These are phyloP conservation scores for Russula sp. DNA, from an alignment of 768 basidiomycete genomes.

Conservation along the genomic window DNA sequence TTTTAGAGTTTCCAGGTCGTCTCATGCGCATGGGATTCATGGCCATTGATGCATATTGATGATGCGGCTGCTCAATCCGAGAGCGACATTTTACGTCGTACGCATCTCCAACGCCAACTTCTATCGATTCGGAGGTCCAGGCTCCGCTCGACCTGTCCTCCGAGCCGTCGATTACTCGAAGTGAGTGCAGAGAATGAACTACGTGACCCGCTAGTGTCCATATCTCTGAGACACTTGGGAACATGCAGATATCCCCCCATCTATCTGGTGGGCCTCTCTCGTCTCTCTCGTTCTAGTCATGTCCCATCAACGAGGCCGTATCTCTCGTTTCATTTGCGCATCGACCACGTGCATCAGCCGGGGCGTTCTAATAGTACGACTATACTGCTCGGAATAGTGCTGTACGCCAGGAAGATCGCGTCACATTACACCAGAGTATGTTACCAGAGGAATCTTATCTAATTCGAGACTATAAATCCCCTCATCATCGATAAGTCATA, in stretches of 20 bases:
- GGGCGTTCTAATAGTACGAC: conserved; percentile 90
- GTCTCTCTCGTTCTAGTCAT: too few relatives aligned
- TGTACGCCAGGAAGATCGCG: conserved; percentile 75
- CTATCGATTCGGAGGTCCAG: conserved; percentile 52
- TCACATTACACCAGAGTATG: conserved; percentile 49
- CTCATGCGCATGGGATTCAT: too few relatives aligned
- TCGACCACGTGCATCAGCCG: conserved; percentile 43
- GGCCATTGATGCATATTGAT: too few relatives aligned
- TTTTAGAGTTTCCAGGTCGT: too few relatives aligned
- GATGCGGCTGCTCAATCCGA: too few relatives aligned
- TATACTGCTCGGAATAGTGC: conserved; percentile 92
- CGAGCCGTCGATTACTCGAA: conserved; percentile 50
- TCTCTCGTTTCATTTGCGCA: conserved; percentile 63
- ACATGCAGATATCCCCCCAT: too few relatives aligned
- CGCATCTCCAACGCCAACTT: conserved; percentile 43
- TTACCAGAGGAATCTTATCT: conserved; percentile 25
- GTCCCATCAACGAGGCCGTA: conserved; percentile 28
- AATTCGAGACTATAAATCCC: neutral
- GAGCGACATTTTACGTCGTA: neutral
- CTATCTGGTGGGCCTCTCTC: too few relatives aligned
- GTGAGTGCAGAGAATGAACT: conserved; percentile 34
- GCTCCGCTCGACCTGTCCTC: conserved; percentile 40
- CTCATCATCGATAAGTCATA: neutral
- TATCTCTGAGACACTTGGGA: conserved; percentile 37
- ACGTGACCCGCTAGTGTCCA: neutral